Base-by-base conservation (phyloP, 2,329 filamentous ascomycete genomes). In the Sclerotinia sclerotiorum region DNA sequence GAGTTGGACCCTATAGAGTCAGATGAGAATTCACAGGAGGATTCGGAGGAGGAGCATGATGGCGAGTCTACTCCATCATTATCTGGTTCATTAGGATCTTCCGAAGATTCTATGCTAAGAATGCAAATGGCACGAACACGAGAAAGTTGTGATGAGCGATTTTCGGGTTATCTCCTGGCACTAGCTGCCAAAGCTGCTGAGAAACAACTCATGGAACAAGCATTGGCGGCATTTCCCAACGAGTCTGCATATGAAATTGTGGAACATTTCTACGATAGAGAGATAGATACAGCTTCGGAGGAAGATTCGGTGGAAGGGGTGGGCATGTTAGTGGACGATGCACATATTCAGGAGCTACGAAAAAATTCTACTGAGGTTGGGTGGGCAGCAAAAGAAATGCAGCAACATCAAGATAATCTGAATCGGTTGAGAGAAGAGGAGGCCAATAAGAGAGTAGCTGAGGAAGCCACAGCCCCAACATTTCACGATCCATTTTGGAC, bases 181-280 rank as follows among this genome's bases (percentile, higher is more conserved):
- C 82, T 97, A 68, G 92, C 93, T 55, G 91, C 91, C 63, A 90
- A 88, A 75, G 90, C 93, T 75, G 91, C 91, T 11, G 89, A 95
- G 77, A 88, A 89, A 75, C 90, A 94, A 77, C 82, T 97, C 71
- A 88, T 90, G 71, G 93, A 79, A 87, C 89, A 69, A 90, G 91
- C 90, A 60, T 84, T 93, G 76, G 88, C 89, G 51, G 91, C 90
- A 1, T 94, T 93, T 76, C 90, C 90, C 75, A 89, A 89, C 75
- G 91, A 90, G 75, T 85, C 74, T 10, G 73, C 72, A 51, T 74
- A 78, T 67, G 70, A 78, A 42, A 75, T 76, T 32, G 76, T 78
- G 11, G 76, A 78, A 61, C 77, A 78, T 68, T 78, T 78, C 63
- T 78, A 78, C 65, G 76, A 78, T 46, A 70, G 75, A 32, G 77